Evolutionary conservation across 2,329 filamentous ascomycete genomes (phyloP), one percentile per base, ranked within the genome.

Genomic region (Septoria linicola): DNA sequence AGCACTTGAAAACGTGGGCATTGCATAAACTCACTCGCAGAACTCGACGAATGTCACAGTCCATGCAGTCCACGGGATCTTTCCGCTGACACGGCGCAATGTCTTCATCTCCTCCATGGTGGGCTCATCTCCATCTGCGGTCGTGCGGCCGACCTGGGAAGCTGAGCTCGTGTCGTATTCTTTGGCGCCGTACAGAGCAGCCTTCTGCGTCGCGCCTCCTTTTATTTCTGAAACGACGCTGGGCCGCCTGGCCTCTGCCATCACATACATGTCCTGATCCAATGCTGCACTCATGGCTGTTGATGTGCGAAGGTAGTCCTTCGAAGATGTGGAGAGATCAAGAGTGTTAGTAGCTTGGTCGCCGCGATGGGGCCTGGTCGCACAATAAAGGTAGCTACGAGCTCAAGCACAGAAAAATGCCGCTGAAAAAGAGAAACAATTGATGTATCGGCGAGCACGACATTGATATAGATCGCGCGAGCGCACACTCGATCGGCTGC

Each of bases 11-110:
- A 13, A 39, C 13, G 11, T 7, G 10, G n/a, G 11, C 34, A 36
- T 11, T 10, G 4, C n/a, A 11, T 3, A 16, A 6, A 41, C 44
- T 11, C 31, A 48, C 44, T 76, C 75, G 64, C 72, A 75, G 4
- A 77, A 68, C 59, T 77, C 73, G 53, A 77, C 72, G 48, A 76
- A 64, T 21, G 74, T 73, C 44, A 78, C 69, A 8, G 75, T 63
- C 59, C 73, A 74, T 8, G 73, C 73, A 19, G 68, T 67, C 67
- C 72, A 73, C 40, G 73, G 73, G 3, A 77, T 67, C 44, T 66
- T 68, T 59, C 75, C 75, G 35, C 72, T 68, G 13, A 77, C 69
- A 51, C 73, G 71, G 51, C 73, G 67, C 17, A 77, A 66, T 2
- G 70, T 72, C 32, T 59, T 63, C 54, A 69, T 65, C 57, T 77